Evolutionary conservation across 2,329 filamentous ascomycete species (phyloP).

Genomic region (Cercospora beticola): DNA sequence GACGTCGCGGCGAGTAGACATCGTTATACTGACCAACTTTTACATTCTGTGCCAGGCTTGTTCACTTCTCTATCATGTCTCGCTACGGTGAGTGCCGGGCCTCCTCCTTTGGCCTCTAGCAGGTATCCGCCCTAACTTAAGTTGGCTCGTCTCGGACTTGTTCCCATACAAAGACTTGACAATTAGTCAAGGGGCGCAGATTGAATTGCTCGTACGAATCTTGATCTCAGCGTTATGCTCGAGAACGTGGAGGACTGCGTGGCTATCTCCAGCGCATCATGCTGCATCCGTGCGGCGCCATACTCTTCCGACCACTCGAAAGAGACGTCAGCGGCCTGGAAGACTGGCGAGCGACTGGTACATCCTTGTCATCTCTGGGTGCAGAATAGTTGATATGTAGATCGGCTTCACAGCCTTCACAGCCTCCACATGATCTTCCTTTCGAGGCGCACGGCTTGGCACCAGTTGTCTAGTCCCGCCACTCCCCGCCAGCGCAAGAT

Average conservation of each 20-base stretch:
- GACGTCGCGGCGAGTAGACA: not conserved
- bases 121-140: conserved; percentile 80
- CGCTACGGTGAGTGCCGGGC: conserved; percentile 1
- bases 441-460: not conserved
- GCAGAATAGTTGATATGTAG: not conserved
- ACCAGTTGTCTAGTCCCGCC: not conserved
- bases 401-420: not conserved
- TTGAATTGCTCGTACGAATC: conserved; percentile 40
- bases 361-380: not conserved
- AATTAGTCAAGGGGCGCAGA: conserved; percentile 98
- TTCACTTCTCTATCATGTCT: not conserved
- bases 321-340: not conserved
- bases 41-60: not conserved
- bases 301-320: not conserved
- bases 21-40: not conserved
- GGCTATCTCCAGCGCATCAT: conserved; percentile 14
- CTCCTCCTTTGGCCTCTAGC: not conserved
- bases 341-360: not conserved
- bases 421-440: not conserved
- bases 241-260: conserved; percentile 15
- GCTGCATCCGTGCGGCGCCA: not conserved
- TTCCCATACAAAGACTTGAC: conserved; percentile 69
- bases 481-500: not conserved
- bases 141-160: conserved; percentile 70
- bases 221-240: conserved; percentile 28